A percentile compares a stretch with the other conserved stretches of the same genome.
Evolutionary conservation across 2,329 filamentous ascomycete species (phyloP).

Genomic region (Talaromyces sp.): DNA sequence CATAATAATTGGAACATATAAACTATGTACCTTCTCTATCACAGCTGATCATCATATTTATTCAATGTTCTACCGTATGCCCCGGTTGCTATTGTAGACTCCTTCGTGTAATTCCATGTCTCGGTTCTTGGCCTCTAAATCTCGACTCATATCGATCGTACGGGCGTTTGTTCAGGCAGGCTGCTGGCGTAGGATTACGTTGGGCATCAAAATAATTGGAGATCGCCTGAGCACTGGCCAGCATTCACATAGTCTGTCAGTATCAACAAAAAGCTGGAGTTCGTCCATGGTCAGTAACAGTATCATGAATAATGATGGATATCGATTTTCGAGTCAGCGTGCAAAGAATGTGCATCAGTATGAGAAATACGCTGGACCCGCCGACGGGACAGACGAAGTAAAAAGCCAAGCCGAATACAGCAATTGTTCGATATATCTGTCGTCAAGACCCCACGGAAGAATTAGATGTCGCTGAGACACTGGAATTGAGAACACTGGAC

Average conservation of each 20-base stretch:
- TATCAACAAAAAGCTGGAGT: neutral
- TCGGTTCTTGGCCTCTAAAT: neutral
- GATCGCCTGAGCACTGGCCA: neutral
- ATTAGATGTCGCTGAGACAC: neutral
- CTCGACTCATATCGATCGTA: neutral
- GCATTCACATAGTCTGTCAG: neutral
- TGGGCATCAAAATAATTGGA: neutral
- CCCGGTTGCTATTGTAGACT: neutral
- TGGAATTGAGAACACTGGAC: neutral
- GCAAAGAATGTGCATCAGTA: slow-evolving; percentile 22
- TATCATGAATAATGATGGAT: neutral
- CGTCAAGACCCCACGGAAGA: neutral
- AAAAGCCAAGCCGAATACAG: slow-evolving; percentile 5
- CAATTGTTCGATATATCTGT: slow-evolving; percentile 5
- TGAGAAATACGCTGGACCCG: slow-evolving; percentile 32
- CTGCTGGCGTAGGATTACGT: neutral
- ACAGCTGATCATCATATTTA: neutral
- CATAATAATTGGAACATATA: neutral
- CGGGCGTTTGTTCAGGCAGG: neutral
- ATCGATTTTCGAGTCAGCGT: no score
- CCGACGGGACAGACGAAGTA: neutral
- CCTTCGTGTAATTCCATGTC: neutral
- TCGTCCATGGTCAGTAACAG: neutral
- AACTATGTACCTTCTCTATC: neutral
- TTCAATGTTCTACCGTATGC: neutral